A percentile compares a stretch with the other conserved stretches of the same genome.
phyloP scores from a whole-genome alignment of 306 rosid genomes.

The Benincasa hispida region DNA sequence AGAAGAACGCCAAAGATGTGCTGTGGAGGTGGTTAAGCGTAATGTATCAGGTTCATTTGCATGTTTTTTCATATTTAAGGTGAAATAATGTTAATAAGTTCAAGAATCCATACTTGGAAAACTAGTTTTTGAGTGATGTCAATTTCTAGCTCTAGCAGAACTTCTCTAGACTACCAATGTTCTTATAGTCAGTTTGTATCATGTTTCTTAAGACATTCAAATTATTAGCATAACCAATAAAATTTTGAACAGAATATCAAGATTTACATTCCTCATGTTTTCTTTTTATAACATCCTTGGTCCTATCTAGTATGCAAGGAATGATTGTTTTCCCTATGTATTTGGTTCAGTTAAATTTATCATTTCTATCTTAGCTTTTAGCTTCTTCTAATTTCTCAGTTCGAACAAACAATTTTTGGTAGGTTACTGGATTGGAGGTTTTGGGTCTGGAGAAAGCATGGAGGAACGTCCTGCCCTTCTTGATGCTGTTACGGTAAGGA shows the following conservation, averaged over 20 bases:
- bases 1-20: constrained; percentile 73
- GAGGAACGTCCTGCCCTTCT: constrained; percentile 74
- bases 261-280: not conserved
- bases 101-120: not conserved
- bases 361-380: not conserved
- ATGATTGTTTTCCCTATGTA: not conserved
- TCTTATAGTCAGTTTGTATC: not conserved
- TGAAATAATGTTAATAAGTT: not conserved
- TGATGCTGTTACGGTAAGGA: constrained; percentile 48
- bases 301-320: not conserved
- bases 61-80: not conserved
- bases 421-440: constrained; percentile 95
- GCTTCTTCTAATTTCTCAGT: not conserved
- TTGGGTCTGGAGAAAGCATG: constrained; percentile 87
- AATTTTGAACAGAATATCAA: not conserved
- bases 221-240: not conserved
- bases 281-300: not conserved
- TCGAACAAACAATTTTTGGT: constrained; percentile 11
- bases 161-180: not conserved
- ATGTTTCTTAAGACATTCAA: not conserved
- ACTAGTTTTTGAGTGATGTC: not conserved
- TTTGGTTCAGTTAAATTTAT: not conserved
- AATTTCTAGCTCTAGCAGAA: not conserved
- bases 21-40: constrained; percentile 66
- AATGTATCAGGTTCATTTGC: constrained; percentile 55